Evolutionary conservation across 805 yeast species (phyloP).

Genomic region (Starmera caribaea): DNA sequence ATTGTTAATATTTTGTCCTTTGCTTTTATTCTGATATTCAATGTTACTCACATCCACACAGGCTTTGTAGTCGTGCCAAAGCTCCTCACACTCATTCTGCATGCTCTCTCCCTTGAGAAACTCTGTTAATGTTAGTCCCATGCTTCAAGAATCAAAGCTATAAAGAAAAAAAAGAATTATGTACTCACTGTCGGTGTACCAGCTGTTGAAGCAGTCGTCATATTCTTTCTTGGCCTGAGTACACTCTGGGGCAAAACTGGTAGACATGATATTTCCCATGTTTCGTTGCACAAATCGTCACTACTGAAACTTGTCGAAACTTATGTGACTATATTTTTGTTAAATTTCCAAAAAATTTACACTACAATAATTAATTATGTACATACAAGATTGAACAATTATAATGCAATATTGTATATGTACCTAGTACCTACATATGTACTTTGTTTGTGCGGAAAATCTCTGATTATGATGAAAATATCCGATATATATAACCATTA

Average conservation of each 20-base stretch:
- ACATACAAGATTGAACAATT: no score
- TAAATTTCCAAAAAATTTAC: no score
- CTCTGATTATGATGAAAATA: no score
- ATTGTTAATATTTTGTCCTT: slow-evolving; percentile 1
- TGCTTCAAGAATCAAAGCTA: not conserved
- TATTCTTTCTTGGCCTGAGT: slow-evolving; percentile 76
- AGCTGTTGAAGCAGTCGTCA: slow-evolving; percentile 86
- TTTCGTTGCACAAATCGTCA: slow-evolving; percentile 47
- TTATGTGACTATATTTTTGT: no score
- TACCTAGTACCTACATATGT: no score
- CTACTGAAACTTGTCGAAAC: no score
- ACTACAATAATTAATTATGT: no score
- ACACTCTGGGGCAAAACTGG: slow-evolving; percentile 97
- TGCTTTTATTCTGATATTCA: not conserved
- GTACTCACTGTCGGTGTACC: slow-evolving; percentile 85
- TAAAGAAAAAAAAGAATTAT: no score
- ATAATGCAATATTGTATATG: no score
- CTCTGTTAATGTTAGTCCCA: slow-evolving; percentile 21
- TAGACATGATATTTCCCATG: slow-evolving; percentile 70
- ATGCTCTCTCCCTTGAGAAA: slow-evolving; percentile 46
- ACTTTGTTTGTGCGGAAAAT: no score
- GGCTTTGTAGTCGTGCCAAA: slow-evolving; percentile 83
- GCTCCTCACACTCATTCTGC: slow-evolving; percentile 82
- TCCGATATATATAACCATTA: no score
- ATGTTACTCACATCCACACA: slow-evolving; percentile 60